Evolutionary conservation across 2,329 filamentous ascomycete genomes (phyloP).

Genomic region (Fusarium transvaalense): DNA sequence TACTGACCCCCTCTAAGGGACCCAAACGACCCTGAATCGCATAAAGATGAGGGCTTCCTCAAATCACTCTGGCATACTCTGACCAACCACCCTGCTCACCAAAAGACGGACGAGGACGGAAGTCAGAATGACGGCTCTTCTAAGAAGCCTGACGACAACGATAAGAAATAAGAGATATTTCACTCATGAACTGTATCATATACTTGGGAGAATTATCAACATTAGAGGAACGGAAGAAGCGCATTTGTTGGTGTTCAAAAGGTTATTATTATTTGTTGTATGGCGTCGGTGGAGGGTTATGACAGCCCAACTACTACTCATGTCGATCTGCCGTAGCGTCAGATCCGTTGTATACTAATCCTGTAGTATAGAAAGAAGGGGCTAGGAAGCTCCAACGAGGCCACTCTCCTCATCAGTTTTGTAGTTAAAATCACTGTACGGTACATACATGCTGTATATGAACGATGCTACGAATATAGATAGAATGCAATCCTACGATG

Average conservation of each 20-base stretch:
- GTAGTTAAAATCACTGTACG: constrained; percentile 24
- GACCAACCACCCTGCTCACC: constrained; percentile 77
- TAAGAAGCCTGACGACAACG: constrained; percentile 48
- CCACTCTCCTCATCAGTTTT: constrained; percentile 54
- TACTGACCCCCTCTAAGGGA: constrained; percentile 32
- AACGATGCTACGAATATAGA: constrained; percentile 23
- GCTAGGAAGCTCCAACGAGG: constrained; percentile 48
- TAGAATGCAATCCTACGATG: constrained; percentile 17
- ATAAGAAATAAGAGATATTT: constrained; percentile 53
- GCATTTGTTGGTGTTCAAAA: constrained; percentile 57
- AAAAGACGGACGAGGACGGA: constrained; percentile 50
- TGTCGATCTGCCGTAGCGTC: constrained; percentile 47
- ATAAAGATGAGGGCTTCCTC: constrained; percentile 89
- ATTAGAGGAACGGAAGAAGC: constrained; percentile 45
- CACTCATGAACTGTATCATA: constrained; percentile 51
- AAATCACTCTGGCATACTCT: constrained; percentile 94
- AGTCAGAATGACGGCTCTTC: constrained; percentile 42
- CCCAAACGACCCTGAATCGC: constrained; percentile 58
- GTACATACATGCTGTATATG: constrained; percentile 4
- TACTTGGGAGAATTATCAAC: constrained; percentile 35
- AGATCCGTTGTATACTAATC: constrained; percentile 52
- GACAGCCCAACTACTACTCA: constrained; percentile 44
- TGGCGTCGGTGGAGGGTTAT: constrained; percentile 49
- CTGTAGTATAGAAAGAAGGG: constrained; percentile 50
- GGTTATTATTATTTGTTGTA: constrained; percentile 50